phyloP scores from a whole-genome alignment of 2,329 filamentous ascomycete genomes.

The Clathrospora elynae region DNA sequence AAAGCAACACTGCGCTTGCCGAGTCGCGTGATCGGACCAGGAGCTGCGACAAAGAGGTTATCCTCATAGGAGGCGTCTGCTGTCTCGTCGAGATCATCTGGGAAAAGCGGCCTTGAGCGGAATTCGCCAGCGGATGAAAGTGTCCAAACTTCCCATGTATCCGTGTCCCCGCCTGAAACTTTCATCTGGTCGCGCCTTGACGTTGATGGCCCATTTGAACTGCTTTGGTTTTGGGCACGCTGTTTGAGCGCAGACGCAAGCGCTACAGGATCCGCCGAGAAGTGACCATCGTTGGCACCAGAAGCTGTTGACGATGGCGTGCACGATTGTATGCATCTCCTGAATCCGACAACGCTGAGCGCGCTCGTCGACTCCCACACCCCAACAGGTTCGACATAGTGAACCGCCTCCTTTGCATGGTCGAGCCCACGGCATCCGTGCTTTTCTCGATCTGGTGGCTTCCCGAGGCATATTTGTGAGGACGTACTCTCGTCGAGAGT shows the following conservation, averaged over 20 bases:
- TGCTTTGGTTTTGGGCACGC: slow-evolving; percentile 28
- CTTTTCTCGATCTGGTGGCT: slow-evolving; percentile 43
- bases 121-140: slow-evolving; percentile 56
- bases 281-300: slow-evolving; percentile 27
- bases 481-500: slow-evolving; percentile 58
- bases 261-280: slow-evolving; percentile 14
- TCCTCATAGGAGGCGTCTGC: slow-evolving; percentile 35
- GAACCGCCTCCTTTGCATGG: slow-evolving; percentile 56
- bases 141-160: slow-evolving; percentile 61
- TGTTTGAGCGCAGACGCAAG: slow-evolving; percentile 37
- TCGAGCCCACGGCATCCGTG: slow-evolving; percentile 45
- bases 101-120: slow-evolving; percentile 46
- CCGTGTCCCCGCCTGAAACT: slow-evolving; percentile 26
- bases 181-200: slow-evolving; percentile 8
- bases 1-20: slow-evolving; percentile 70
- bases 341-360: slow-evolving; percentile 67
- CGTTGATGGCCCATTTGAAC: slow-evolving; percentile 10
- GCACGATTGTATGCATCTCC: slow-evolving; percentile 51
- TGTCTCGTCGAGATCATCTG: slow-evolving; percentile 23
- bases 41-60: slow-evolving; percentile 66
- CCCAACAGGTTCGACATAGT: slow-evolving; percentile 66
- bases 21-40: slow-evolving; percentile 68
- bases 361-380: slow-evolving; percentile 66
- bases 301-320: slow-evolving; percentile 39
- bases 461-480: slow-evolving; percentile 62